Conservation (phyloP, 176 grass and related monocot species). For the Secale cereale region DNA sequence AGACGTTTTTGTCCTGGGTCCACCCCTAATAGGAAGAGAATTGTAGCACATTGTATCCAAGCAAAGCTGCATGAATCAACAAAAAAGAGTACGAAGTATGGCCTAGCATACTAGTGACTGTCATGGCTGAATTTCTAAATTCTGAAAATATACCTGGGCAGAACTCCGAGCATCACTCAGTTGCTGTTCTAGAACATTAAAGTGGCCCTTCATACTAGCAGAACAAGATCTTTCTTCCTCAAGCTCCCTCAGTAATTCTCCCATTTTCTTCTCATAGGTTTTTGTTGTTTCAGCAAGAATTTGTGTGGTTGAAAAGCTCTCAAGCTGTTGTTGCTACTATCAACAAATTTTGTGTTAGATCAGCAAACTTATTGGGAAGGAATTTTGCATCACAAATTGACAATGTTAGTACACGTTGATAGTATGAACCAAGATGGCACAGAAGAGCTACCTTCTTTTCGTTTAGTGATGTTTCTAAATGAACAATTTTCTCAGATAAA, state of each 20-base stretch:
- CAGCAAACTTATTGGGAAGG: background rate
- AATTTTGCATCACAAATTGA: slow-evolving; percentile 1
- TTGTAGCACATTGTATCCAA: slow-evolving; percentile 6
- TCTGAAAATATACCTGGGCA: slow-evolving; percentile 53
- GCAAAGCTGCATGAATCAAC: background rate
- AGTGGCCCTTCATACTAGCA: slow-evolving; percentile 42
- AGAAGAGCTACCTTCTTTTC: slow-evolving; percentile 66
- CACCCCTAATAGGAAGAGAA: background rate
- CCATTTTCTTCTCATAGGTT: slow-evolving; percentile 61
- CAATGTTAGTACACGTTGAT: background rate
- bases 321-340: slow-evolving; percentile 81
- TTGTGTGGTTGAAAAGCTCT: slow-evolving; percentile 52
- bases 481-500: slow-evolving; percentile 54
- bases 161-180: slow-evolving; percentile 54
- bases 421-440: slow-evolving; percentile 24
- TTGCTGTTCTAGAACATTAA: slow-evolving; percentile 41
- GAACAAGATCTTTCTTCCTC: slow-evolving; percentile 59
- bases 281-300: slow-evolving; percentile 50
- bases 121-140: background rate
- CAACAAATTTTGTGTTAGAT: slow-evolving; percentile 35
- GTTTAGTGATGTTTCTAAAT: slow-evolving; percentile 53
- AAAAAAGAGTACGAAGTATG: slow-evolving; percentile 16
- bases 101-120: background rate
- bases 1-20: background rate
- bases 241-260: slow-evolving; percentile 47